phyloP scores from a whole-genome alignment of 768 basidiomycete genomes.

The Amyloporia xantha region DNA sequence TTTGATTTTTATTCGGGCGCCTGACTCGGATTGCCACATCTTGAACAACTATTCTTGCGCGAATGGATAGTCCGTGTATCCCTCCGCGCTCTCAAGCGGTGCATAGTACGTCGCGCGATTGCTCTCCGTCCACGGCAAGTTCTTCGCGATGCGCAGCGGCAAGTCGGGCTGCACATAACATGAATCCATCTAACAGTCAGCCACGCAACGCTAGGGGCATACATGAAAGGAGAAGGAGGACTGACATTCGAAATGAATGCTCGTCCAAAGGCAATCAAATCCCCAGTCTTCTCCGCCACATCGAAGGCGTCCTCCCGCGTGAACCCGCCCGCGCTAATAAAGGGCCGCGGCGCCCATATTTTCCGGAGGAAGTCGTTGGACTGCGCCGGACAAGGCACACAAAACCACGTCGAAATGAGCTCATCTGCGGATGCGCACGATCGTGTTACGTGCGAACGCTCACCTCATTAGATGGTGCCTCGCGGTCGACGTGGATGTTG shows the following conservation, averaged over 20 bases:
- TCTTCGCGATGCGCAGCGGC: slow-evolving; percentile 27
- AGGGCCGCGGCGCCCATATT: slow-evolving; percentile 15
- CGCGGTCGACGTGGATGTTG: neutral
- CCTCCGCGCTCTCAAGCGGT: slow-evolving; percentile 22
- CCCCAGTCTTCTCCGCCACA: slow-evolving; percentile 11
- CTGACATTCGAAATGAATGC: slow-evolving; percentile 20
- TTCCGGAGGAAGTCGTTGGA: slow-evolving; percentile 19
- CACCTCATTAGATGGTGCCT: neutral
- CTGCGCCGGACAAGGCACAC: neutral
- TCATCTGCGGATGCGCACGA: neutral
- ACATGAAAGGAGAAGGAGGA: neutral
- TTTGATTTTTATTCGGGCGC: no score
- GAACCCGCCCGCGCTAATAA: slow-evolving; percentile 20
- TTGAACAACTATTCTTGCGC: no score
- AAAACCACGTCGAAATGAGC: neutral
- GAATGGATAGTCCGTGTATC: slow-evolving; percentile 22
- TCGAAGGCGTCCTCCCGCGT: slow-evolving; percentile 15
- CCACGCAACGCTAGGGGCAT: neutral
- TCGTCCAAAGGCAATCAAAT: slow-evolving; percentile 20
- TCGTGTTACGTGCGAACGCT: slow-evolving; percentile 1
- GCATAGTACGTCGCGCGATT: slow-evolving; percentile 36
- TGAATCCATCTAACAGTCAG: neutral
- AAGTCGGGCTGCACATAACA: slow-evolving; percentile 26
- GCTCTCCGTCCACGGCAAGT: slow-evolving; percentile 28
- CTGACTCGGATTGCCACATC: no score